Evolutionary conservation across 2,329 filamentous ascomycete genomes (phyloP).

Genomic region (Pseudogymnoascus sp.): DNA sequence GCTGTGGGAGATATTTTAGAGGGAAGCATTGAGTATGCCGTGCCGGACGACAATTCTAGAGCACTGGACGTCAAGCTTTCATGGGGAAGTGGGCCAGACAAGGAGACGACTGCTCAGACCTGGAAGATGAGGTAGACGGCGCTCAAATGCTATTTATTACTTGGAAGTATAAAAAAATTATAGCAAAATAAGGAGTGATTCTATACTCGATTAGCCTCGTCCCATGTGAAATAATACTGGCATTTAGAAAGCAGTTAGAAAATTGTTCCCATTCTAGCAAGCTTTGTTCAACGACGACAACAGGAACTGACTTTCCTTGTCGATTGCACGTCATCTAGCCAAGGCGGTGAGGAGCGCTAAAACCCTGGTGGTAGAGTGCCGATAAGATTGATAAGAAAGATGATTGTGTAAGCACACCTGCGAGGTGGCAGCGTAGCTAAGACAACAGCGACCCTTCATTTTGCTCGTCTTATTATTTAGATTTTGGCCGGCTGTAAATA

Average conservation of each 20-base stretch:
- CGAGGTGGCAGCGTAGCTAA: neutral
- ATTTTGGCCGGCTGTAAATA: neutral
- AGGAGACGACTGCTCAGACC: conserved; percentile 19
- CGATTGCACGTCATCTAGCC: neutral
- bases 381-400: neutral
- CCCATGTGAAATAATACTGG: neutral
- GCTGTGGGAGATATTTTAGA: conserved; percentile 48
- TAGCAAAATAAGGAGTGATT: neutral
- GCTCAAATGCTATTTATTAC: neutral
- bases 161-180: neutral
- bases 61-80: conserved; percentile 57
- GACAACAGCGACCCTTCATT: neutral
- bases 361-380: neutral
- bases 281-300: neutral
- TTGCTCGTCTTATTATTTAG: neutral
- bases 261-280: neutral
- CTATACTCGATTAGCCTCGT: neutral
- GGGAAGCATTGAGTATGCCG: conserved; percentile 64
- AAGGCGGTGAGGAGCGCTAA: neutral
- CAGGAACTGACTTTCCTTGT: neutral
- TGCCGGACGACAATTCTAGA: conserved; percentile 62
- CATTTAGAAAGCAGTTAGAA: neutral
- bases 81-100: conserved; percentile 40
- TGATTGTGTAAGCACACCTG: neutral
- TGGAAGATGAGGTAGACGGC: conserved; percentile 29